A percentile compares a stretch with the other conserved stretches of the same genome.
These are phyloP conservation scores for Schizochytrium sp. DNA, from an alignment of 108 stramenopile species.

Conservation along the genomic window DNA sequence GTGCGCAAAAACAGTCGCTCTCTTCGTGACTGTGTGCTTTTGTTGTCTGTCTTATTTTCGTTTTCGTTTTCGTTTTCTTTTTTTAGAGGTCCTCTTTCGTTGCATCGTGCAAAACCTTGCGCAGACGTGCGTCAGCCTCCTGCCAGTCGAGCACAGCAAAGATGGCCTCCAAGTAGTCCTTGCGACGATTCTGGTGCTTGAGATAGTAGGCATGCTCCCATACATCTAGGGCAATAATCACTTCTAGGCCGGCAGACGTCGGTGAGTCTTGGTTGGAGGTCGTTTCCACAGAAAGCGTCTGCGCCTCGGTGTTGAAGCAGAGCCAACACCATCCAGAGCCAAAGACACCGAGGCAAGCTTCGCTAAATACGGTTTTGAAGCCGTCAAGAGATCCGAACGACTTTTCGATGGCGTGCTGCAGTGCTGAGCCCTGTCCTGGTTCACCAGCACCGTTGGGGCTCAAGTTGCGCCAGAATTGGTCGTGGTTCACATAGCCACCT, in stretches of 20 bases:
- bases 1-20: no score
- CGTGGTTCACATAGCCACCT: conserved; percentile 49
- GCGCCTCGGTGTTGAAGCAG: neutral
- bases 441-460: conserved; percentile 28
- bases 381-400: conserved; percentile 32
- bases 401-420: conserved; percentile 20
- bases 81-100: neutral
- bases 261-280: conserved; percentile 48
- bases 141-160: conserved; percentile 42
- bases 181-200: conserved; percentile 47
- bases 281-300: conserved; percentile 15
- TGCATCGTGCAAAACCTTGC: neutral
- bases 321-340: conserved; percentile 52
- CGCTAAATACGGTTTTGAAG: conserved; percentile 30
- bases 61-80: no score
- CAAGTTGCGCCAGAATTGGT: conserved; percentile 44
- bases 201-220: conserved; percentile 60
- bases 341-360: conserved; percentile 28
- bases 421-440: conserved; percentile 12
- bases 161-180: conserved; percentile 34
- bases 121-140: conserved; percentile 18
- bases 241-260: conserved; percentile 28
- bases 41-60: no score
- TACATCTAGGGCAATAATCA: conserved; percentile 43
- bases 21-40: no score